Evolutionary conservation across 192 early-diverging fungal genomes (phyloP).

Genomic region (Backusella macrospora): DNA sequence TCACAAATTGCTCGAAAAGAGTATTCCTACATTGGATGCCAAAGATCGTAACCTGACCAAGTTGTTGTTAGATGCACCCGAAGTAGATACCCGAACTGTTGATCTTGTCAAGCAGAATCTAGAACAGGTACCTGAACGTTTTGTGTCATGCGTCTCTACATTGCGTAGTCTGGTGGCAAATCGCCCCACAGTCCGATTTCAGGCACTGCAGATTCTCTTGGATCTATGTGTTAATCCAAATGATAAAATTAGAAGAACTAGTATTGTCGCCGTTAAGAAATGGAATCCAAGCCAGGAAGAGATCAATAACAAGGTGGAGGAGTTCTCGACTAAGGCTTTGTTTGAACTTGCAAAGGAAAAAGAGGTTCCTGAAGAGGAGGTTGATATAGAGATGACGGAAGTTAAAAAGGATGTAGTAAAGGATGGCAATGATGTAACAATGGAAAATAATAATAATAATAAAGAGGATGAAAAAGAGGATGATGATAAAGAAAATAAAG

Average conservation of each 20-base stretch:
- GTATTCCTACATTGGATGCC: slow-evolving; percentile 55
- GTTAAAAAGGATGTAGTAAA: neutral
- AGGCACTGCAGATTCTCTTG: slow-evolving; percentile 59
- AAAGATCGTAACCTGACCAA: slow-evolving; percentile 74
- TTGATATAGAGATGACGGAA: slow-evolving; percentile 7
- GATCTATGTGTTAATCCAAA: slow-evolving; percentile 50
- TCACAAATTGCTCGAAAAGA: slow-evolving; percentile 32
- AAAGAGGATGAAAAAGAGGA: neutral
- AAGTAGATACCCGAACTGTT: slow-evolving; percentile 62
- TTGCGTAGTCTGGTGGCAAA: slow-evolving; percentile 61
- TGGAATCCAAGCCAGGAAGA: slow-evolving; percentile 61
- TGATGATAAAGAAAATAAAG: neutral
- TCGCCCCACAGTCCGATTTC: slow-evolving; percentile 56
- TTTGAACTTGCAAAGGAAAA: slow-evolving; percentile 16
- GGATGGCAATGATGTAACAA: neutral
- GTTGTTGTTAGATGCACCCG: slow-evolving; percentile 78
- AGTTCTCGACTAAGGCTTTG: slow-evolving; percentile 45
- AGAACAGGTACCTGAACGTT: slow-evolving; percentile 40
- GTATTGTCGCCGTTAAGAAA: slow-evolving; percentile 61
- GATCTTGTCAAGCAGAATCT: slow-evolving; percentile 55
- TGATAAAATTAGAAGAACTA: slow-evolving; percentile 54
- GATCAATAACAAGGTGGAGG: slow-evolving; percentile 48
- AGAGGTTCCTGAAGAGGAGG: slow-evolving; percentile 20
- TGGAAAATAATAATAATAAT: slow-evolving; percentile 27
- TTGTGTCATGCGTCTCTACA: slow-evolving; percentile 53